A percentile compares a stretch with the other conserved stretches of the same genome.
phyloP scores from a whole-genome alignment of 1,284 basidiomycete species.

The Melanopsichium pennsylvanicum region DNA sequence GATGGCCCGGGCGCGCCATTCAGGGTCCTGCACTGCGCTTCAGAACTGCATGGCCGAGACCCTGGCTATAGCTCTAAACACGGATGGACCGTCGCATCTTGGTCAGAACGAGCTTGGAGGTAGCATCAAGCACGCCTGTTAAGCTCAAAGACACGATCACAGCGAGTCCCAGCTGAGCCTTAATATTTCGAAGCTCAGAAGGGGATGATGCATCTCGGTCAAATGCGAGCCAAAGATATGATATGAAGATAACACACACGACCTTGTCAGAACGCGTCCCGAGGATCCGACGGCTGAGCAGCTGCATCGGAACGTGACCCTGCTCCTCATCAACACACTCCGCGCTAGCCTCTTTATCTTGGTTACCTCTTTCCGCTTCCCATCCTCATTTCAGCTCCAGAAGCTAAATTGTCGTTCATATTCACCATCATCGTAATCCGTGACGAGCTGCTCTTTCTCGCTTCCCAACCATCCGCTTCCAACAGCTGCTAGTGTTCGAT shows the following conservation, averaged over 20 bases:
- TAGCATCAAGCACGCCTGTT: too few species aligned
- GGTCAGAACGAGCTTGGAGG: too few species aligned
- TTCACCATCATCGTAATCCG: background rate
- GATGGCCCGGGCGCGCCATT: conserved; percentile 8
- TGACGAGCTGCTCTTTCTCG: too few species aligned
- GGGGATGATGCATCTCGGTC: background rate
- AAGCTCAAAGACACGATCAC: too few species aligned
- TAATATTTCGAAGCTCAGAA: too few species aligned
- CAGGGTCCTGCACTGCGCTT: conserved; percentile 6
- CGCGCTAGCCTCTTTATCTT: background rate
- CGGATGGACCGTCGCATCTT: too few species aligned
- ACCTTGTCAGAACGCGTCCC: conserved; percentile 30
- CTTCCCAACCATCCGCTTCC: too few species aligned
- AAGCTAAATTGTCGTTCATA: too few species aligned
- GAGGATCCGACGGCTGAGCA: conserved; percentile 18
- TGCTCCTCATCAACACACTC: conserved; percentile 20
- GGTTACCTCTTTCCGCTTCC: background rate
- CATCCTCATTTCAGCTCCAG: too few species aligned
- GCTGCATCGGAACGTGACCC: background rate
- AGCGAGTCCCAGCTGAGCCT: too few species aligned
- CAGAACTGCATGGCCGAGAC: background rate
- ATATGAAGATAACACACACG: too few species aligned
- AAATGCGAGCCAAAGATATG: conserved; percentile 2
- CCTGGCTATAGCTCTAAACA: background rate
- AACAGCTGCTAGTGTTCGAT: background rate